Evolutionary conservation across 441 rosid genomes (phyloP).

Genomic region (Gossypium armourianum): DNA sequence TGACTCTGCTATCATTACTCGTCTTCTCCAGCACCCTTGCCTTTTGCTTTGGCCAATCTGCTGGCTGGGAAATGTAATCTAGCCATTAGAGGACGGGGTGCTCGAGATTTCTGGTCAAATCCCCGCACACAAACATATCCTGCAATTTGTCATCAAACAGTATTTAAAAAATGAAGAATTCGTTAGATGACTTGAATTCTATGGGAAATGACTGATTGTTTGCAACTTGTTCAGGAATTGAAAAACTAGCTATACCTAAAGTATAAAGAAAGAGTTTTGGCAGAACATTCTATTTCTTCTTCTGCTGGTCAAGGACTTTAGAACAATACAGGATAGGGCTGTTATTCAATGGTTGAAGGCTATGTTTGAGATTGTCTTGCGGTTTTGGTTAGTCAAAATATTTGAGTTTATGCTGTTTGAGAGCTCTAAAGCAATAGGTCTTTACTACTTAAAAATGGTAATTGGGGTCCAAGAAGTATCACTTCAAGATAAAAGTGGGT

Average conservation of each 20-base stretch:
- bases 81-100: conserved; percentile 43
- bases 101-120: conserved; percentile 33
- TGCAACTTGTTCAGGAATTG: not conserved
- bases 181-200: not conserved
- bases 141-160: conserved; percentile 19
- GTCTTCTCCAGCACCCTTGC: conserved; percentile 21
- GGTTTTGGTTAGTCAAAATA: not conserved
- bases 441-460: not conserved
- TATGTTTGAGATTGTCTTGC: not conserved
- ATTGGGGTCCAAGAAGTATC: not conserved
- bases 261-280: not conserved
- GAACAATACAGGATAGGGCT: not conserved
- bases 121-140: conserved; percentile 50
- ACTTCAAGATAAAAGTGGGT: not conserved
- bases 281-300: not conserved
- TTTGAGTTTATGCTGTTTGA: not conserved
- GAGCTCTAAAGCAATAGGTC: conserved; percentile 1
- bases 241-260: not conserved
- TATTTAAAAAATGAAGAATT: not conserved
- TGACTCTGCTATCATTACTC: conserved; percentile 4
- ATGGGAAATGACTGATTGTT: not conserved
- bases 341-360: not conserved
- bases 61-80: conserved; percentile 45
- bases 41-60: conserved; percentile 26
- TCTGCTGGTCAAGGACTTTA: not conserved